Conservation (phyloP, 2,329 filamentous ascomycete species). For the Neopestalotiopsis clavispora region DNA sequence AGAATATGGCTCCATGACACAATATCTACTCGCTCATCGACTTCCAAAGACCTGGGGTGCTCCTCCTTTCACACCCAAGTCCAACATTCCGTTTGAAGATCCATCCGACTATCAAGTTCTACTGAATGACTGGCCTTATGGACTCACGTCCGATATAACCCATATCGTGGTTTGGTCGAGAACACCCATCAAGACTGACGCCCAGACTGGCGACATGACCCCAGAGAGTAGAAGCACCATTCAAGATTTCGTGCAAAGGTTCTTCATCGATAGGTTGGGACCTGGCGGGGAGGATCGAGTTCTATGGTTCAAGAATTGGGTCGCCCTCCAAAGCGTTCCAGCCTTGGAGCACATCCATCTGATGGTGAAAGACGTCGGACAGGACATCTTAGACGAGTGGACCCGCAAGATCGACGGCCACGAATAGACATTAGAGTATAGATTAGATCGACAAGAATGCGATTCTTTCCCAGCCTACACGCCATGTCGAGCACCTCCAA, state of each 20-base stretch:
- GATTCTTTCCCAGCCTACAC: not conserved
- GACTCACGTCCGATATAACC: constrained; percentile 66
- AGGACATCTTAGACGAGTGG: constrained; percentile 59
- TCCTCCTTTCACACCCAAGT: constrained; percentile 59
- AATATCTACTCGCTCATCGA: constrained; percentile 76
- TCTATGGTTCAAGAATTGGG: constrained; percentile 96
- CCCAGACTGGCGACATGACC: constrained; percentile 74
- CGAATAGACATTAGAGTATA: constrained; percentile 25
- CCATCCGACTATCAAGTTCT: constrained; percentile 71
- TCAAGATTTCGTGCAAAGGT: constrained; percentile 70
- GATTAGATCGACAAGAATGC: constrained; percentile 10
- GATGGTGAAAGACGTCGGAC: constrained; percentile 59
- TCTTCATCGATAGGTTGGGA: constrained; percentile 67
- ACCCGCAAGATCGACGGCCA: constrained; percentile 50
- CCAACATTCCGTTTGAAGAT: constrained; percentile 55
- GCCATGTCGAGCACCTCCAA: not conserved
- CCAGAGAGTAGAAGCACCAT: constrained; percentile 67
- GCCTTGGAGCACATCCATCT: constrained; percentile 91
- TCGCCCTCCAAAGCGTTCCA: constrained; percentile 83
- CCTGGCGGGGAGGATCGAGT: constrained; percentile 55
- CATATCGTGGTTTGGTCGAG: constrained; percentile 95
- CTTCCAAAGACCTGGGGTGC: constrained; percentile 69
- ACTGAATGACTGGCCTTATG: constrained; percentile 94
- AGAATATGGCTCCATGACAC: constrained; percentile 79
- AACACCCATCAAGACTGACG: constrained; percentile 75